phyloP scores from a whole-genome alignment of 2,329 filamentous ascomycete genomes.

The Cordyceps militaris region DNA sequence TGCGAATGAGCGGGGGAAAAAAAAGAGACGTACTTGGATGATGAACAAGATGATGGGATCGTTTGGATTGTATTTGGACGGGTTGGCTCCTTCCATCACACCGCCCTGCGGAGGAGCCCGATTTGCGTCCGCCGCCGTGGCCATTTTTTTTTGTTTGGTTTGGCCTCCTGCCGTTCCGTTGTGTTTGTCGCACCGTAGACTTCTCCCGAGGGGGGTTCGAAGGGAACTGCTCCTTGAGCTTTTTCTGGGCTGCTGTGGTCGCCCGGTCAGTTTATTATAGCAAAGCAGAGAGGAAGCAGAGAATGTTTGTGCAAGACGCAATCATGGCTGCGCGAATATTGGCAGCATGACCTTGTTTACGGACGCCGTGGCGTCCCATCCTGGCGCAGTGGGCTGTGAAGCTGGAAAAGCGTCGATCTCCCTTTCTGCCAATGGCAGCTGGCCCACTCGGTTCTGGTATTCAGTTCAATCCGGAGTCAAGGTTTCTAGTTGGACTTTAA shows the following conservation, averaged over 20 bases:
- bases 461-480: no score
- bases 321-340: neutral
- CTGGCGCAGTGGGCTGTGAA: conserved; percentile 4
- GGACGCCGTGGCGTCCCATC: neutral
- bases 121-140: neutral
- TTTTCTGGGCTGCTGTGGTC: no score
- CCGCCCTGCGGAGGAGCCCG: conserved; percentile 41
- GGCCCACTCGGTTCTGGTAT: neutral
- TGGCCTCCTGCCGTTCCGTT: no score
- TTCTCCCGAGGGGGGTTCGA: neutral
- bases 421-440: neutral
- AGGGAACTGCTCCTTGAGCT: no score
- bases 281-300: no score
- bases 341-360: neutral
- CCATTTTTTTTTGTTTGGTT: no score
- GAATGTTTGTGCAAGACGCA: neutral
- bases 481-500: no score
- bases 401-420: conserved; percentile 2
- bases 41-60: conserved; percentile 72
- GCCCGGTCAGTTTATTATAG: neutral
- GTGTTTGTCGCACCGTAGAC: neutral
- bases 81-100: conserved; percentile 64
- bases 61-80: conserved; percentile 58
- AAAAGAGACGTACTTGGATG: conserved; percentile 48
- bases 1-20: no score